These are phyloP conservation scores for Choricystis sp. DNA, from an alignment of 139 green algal species.

Conservation along the genomic window DNA sequence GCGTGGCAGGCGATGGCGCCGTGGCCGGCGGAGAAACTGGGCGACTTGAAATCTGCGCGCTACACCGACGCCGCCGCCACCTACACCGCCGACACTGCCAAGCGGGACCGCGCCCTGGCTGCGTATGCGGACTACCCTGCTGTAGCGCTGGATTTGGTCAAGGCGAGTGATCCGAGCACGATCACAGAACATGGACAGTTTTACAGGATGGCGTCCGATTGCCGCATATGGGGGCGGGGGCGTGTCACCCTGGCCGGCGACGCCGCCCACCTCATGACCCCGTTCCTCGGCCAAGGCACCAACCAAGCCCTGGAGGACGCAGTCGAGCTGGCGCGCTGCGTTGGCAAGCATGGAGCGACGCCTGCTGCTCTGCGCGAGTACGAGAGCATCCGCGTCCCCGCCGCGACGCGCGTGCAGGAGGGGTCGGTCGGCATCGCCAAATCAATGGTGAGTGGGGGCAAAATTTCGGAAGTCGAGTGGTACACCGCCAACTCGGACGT, in stretches of 20 bases:
- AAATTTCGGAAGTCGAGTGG: not conserved
- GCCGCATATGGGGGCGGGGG: constrained; percentile 2
- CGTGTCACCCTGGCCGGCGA: constrained; percentile 8
- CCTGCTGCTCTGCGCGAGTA: constrained; percentile 3
- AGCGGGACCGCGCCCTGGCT: not conserved
- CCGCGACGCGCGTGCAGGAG: not conserved
- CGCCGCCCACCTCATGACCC: constrained; percentile 8
- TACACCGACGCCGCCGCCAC: not conserved
- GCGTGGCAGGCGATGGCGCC: not conserved
- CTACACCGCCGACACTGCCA: not conserved
- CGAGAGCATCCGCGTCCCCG: not conserved
- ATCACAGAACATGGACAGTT: constrained; percentile 10
- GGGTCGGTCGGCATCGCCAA: not conserved
- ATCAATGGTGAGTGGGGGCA: not conserved
- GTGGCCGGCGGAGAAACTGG: constrained; percentile 1
- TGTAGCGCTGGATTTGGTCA: constrained; percentile 1
- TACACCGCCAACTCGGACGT: not conserved
- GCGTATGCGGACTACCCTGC: not conserved
- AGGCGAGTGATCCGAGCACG: not conserved
- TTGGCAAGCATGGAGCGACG: constrained; percentile 1
- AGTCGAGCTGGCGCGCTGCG: constrained; percentile 2
- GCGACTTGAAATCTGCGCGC: not conserved
- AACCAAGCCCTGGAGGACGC: constrained; percentile 8
- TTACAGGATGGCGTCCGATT: not conserved
- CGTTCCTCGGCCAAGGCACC: constrained; percentile 6